Percentiles rank a stretch among this genome's conserved stretches.
Conservation (phyloP, 148 eudicot genomes). For the Polygonum maritimum region DNA sequence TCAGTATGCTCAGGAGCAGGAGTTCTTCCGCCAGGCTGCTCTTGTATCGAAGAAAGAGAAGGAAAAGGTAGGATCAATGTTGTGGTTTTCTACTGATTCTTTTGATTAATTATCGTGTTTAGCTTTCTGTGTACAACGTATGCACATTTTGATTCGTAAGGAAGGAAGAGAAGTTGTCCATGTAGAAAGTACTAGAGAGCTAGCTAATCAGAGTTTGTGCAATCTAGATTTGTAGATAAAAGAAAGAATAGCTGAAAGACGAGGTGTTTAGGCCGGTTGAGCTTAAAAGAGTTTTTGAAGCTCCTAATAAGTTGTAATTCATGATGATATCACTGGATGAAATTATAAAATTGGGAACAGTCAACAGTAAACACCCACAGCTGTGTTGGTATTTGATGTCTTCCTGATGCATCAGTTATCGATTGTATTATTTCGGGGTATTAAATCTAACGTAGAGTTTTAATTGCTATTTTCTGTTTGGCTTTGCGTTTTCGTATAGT, state of each 20-base stretch:
- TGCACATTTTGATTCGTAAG: neutral
- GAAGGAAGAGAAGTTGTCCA: neutral
- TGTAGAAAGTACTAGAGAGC: neutral
- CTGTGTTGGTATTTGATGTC: neutral
- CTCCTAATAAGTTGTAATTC: neutral
- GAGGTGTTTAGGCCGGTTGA: neutral
- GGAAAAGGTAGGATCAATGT: conserved; percentile 45
- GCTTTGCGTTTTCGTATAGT: conserved; percentile 23
- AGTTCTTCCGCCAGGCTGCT: conserved; percentile 77
- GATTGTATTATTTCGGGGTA: neutral
- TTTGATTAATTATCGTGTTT: neutral
- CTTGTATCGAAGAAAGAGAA: conserved; percentile 85
- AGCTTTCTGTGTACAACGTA: neutral
- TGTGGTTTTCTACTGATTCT: neutral
- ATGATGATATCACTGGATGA: neutral
- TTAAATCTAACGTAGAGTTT: neutral
- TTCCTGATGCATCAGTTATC: no score
- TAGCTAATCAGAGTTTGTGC: neutral
- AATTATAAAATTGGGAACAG: neutral
- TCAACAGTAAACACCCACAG: neutral
- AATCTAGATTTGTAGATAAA: neutral
- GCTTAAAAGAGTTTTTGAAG: neutral
- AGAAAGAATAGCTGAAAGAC: neutral
- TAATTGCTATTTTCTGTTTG: neutral
- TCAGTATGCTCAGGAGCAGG: conserved; percentile 97